Evolutionary conservation across 2,329 filamentous ascomycete genomes (phyloP).

Genomic region (Ophiostoma tasmaniense): DNA sequence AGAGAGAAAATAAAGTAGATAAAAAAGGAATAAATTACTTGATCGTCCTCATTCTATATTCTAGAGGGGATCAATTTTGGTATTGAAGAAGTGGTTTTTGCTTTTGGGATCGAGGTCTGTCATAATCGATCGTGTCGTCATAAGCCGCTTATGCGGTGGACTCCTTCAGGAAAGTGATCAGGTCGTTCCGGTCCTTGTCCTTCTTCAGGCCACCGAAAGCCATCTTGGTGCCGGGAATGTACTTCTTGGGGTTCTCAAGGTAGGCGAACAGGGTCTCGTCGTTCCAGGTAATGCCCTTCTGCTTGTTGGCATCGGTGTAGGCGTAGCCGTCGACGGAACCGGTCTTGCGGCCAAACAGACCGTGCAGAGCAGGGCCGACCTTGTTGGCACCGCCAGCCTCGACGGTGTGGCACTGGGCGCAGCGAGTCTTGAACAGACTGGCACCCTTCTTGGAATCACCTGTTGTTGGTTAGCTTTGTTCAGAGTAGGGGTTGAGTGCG

Average conservation of each 20-base stretch:
- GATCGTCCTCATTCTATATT: neutral
- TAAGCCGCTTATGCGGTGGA: constrained; percentile 50
- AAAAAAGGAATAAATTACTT: constrained; percentile 1
- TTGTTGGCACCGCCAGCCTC: constrained; percentile 90
- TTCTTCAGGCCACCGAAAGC: constrained; percentile 99
- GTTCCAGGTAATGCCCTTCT: constrained; percentile 84
- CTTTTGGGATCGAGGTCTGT: neutral
- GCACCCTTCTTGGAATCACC: constrained; percentile 95
- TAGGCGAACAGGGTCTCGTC: constrained; percentile 89
- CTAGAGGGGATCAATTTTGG: neutral
- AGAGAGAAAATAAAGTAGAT: too few species aligned
- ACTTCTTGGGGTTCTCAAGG: constrained; percentile 99
- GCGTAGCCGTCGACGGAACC: constrained; percentile 85
- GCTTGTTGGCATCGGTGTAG: constrained; percentile 99
- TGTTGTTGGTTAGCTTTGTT: constrained; percentile 30
- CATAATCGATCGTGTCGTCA: neutral
- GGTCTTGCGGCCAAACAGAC: constrained; percentile 93
- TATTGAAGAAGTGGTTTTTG: neutral
- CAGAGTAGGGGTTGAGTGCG: neutral
- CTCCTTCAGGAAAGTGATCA: constrained; percentile 81
- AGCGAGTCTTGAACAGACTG: constrained; percentile 98
- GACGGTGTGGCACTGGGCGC: constrained; percentile 96
- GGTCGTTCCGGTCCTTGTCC: constrained; percentile 97
- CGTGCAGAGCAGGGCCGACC: constrained; percentile 93
- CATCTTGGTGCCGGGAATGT: constrained; percentile 99